Evolutionary conservation across 2,329 filamentous ascomycete species (phyloP).

Genomic region (Talaromyces amestolkiae): DNA sequence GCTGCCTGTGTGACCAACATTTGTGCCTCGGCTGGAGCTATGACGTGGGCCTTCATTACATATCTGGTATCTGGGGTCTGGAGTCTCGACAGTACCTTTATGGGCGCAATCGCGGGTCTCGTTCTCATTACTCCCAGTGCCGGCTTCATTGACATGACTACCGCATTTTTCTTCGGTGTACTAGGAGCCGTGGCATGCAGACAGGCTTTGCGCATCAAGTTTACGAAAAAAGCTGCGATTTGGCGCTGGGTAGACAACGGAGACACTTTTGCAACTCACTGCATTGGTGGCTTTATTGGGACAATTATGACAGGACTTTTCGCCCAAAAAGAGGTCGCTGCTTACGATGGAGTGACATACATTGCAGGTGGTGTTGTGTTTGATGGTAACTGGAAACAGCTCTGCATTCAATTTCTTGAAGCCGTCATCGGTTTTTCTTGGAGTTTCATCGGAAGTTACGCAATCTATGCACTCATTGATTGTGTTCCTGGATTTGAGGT

Average conservation of each 20-base stretch:
- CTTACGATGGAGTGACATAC: constrained; percentile 48
- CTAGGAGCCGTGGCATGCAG: constrained; percentile 49
- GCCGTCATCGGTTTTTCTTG: constrained; percentile 52
- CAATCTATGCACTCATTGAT: constrained; percentile 52
- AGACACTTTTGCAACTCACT: constrained; percentile 57
- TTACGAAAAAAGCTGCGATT: constrained; percentile 48
- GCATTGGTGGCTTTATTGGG: constrained; percentile 51
- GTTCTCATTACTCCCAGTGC: constrained; percentile 55
- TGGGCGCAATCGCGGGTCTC: constrained; percentile 53
- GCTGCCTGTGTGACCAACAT: constrained; percentile 13
- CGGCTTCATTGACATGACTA: constrained; percentile 51
- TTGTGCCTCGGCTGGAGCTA: constrained; percentile 37
- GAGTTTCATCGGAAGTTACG: constrained; percentile 51
- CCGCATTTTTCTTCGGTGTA: constrained; percentile 50
- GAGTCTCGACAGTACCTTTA: constrained; percentile 52
- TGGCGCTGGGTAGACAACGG: constrained; percentile 55
- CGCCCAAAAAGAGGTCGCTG: constrained; percentile 51
- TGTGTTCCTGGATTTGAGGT: constrained; percentile 55
- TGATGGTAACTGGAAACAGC: constrained; percentile 48
- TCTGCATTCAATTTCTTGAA: constrained; percentile 53
- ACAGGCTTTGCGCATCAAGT: constrained; percentile 55
- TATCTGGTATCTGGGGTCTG: constrained; percentile 45
- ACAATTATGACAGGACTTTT: constrained; percentile 54
- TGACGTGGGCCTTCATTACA: constrained; percentile 50
- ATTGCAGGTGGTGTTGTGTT: constrained; percentile 54